These are phyloP conservation scores for Geranomyces michiganensis DNA, from an alignment of 192 early-diverging fungal genomes.

Conservation along the genomic window DNA sequence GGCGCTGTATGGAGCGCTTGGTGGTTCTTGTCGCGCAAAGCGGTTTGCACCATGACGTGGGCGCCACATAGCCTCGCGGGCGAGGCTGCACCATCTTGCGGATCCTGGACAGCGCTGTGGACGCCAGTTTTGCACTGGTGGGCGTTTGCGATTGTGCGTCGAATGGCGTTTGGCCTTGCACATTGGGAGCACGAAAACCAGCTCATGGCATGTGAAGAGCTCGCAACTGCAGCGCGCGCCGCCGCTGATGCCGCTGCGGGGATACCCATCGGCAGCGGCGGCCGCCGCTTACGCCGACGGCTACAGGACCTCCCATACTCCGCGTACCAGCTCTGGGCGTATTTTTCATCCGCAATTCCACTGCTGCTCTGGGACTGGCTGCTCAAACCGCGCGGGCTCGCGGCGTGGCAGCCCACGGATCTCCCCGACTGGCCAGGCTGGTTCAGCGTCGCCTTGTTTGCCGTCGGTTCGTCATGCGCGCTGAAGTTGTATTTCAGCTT, in stretches of 20 bases:
- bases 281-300: too few species aligned
- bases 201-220: constrained; percentile 8
- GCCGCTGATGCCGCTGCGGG: background rate
- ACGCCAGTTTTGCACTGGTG: constrained; percentile 32
- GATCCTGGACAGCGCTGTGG: constrained; percentile 28
- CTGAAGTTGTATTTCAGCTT: constrained; percentile 32
- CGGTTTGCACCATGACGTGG: background rate
- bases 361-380: constrained; percentile 24
- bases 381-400: constrained; percentile 16
- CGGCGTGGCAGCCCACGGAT: constrained; percentile 26
- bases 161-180: constrained; percentile 4
- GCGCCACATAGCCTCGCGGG: background rate
- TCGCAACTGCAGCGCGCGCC: background rate
- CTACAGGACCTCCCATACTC: constrained; percentile 1
- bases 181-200: constrained; percentile 31
- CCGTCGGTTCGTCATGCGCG: constrained; percentile 6
- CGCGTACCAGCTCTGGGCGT: constrained; percentile 26
- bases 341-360: constrained; percentile 27
- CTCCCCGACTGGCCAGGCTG: constrained; percentile 28
- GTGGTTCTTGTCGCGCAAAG: constrained; percentile 23
- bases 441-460: constrained; percentile 16
- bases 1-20: constrained; percentile 31
- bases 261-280: background rate
- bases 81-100: constrained; percentile 3
- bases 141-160: constrained; percentile 18